Percentiles rank a stretch among this genome's conserved stretches.
phyloP scores from a whole-genome alignment of 2,329 filamentous ascomycete genomes.

The Penicillium sp. region DNA sequence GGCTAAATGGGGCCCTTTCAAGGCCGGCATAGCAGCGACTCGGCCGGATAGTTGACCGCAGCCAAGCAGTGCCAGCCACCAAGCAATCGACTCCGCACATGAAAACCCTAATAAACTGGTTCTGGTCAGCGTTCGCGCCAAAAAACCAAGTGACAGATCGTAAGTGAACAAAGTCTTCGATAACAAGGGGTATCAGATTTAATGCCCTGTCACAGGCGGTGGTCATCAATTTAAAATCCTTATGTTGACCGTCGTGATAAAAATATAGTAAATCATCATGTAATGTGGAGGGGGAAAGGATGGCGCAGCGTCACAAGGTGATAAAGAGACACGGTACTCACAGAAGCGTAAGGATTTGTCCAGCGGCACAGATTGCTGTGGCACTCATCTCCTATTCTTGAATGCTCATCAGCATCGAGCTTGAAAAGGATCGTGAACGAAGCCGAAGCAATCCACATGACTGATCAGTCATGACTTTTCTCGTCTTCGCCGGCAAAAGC shows the following conservation, averaged over 20 bases:
- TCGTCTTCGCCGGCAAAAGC: slow-evolving; percentile 45
- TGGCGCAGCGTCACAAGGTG: not conserved
- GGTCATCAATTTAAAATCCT: slow-evolving; percentile 68
- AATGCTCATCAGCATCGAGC: slow-evolving; percentile 24
- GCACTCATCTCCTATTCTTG: slow-evolving; percentile 15
- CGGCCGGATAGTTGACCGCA: slow-evolving; percentile 2
- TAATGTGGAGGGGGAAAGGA: slow-evolving; percentile 26
- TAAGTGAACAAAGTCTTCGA: slow-evolving; percentile 4
- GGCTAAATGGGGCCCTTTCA: slow-evolving; percentile 6
- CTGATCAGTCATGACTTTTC: slow-evolving; percentile 46
- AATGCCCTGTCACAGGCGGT: slow-evolving; percentile 67
- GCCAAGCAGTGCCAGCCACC: not conserved
- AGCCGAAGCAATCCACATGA: slow-evolving; percentile 20
- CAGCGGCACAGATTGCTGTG: slow-evolving; percentile 2
- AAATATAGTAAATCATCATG: slow-evolving; percentile 61
- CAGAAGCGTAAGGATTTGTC: not conserved
- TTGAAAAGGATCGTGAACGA: slow-evolving; percentile 13
- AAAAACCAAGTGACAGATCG: slow-evolving; percentile 10
- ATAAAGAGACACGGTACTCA: not conserved
- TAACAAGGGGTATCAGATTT: slow-evolving; percentile 26
- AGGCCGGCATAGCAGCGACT: slow-evolving; percentile 6
- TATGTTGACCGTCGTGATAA: slow-evolving; percentile 89
- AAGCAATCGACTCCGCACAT: not conserved
- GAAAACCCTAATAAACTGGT: slow-evolving; percentile 7
- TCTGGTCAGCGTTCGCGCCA: slow-evolving; percentile 15